Conservation (phyloP, 2,329 filamentous ascomycete genomes). For the Metarhizium album region DNA sequence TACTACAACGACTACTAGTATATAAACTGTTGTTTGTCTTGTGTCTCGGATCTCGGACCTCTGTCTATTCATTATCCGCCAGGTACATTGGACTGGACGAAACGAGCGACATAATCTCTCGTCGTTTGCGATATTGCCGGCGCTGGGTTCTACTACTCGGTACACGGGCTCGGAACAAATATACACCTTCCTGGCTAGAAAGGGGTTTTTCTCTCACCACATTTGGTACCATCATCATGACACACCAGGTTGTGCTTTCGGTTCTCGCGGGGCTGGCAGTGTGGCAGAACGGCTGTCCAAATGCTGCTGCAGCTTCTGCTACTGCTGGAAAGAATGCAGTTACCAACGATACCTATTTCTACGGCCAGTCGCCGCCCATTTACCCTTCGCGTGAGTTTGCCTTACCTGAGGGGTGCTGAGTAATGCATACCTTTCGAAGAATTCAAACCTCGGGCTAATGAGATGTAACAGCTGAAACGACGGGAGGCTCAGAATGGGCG, state of each 20-base stretch:
- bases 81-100: too few species aligned
- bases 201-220: neutral
- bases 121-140: too few species aligned
- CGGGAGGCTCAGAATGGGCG: slow-evolving; percentile 49
- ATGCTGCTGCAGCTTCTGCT: neutral
- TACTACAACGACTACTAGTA: too few species aligned
- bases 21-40: too few species aligned
- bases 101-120: too few species aligned
- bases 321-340: slow-evolving; percentile 18
- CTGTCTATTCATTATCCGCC: too few species aligned
- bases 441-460: neutral
- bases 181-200: neutral
- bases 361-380: slow-evolving; percentile 37
- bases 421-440: neutral
- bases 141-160: too few species aligned
- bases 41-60: too few species aligned
- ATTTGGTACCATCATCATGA: neutral
- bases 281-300: neutral
- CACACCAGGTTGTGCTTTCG: neutral
- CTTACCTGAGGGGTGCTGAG: neutral
- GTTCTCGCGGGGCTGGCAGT: slow-evolving; percentile 5
- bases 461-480: slow-evolving; percentile 33
- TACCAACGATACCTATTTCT: slow-evolving; percentile 32
- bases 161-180: neutral
- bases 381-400: slow-evolving; percentile 39